Conservation (phyloP, 768 basidiomycete species). For the Mycena leptocephala region DNA sequence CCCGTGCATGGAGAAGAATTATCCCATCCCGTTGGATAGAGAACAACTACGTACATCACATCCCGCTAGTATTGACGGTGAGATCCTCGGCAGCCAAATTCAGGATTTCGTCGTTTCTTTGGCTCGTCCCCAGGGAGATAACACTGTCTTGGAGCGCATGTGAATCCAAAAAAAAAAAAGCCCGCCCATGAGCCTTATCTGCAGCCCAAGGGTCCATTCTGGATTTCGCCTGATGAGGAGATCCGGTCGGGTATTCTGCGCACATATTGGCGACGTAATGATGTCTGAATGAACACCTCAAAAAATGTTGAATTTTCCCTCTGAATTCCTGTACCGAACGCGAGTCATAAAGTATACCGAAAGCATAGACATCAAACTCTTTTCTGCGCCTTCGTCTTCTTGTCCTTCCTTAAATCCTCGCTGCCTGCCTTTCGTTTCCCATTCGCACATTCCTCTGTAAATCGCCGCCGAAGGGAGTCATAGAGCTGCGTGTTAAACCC, state of each 20-base stretch:
- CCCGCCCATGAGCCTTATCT: no score
- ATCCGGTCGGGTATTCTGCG: no score
- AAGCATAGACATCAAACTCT: no score
- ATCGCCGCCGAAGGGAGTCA: background rate
- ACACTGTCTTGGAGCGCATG: background rate
- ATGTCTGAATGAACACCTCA: no score
- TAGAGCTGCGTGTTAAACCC: constrained; percentile 8
- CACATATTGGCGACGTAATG: no score
- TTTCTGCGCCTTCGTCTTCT: background rate
- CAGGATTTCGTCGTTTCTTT: background rate
- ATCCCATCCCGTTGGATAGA: background rate
- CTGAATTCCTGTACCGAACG: no score
- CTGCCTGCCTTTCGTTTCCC: constrained; percentile 4
- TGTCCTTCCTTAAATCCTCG: background rate
- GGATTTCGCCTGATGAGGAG: no score
- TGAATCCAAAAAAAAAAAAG: background rate
- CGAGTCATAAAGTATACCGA: no score
- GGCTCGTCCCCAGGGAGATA: background rate
- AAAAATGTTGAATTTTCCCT: no score
- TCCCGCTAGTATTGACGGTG: constrained; percentile 18
- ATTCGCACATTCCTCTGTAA: background rate
- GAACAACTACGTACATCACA: constrained; percentile 1
- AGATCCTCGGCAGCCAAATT: constrained; percentile 23
- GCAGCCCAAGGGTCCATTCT: no score
- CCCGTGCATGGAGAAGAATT: constrained; percentile 13